phyloP scores from a whole-genome alignment of 805 yeast genomes.

The Monosporozyma aerobia region DNA sequence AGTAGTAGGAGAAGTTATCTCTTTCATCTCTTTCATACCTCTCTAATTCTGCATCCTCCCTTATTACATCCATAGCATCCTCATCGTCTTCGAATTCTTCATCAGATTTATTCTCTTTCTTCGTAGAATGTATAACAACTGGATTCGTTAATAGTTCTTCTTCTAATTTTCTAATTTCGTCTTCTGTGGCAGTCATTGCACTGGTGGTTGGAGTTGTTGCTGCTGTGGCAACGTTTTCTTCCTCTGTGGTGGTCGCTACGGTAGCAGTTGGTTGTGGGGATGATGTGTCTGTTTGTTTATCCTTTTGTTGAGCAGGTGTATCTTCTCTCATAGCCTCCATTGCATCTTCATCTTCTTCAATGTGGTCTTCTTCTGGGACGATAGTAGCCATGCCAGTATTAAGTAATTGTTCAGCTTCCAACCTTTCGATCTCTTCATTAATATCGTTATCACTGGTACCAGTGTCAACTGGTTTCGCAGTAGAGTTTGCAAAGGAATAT shows the following conservation, averaged over 20 bases:
- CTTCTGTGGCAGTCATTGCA: background rate
- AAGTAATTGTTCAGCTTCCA: background rate
- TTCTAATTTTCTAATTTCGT: background rate
- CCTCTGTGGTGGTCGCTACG: background rate
- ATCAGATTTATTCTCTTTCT: background rate
- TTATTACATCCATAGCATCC: background rate
- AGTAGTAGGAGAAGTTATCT: no score
- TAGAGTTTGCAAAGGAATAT: background rate
- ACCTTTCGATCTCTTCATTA: background rate
- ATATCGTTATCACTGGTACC: background rate
- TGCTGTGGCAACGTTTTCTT: background rate
- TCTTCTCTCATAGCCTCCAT: background rate
- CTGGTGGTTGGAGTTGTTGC: background rate
- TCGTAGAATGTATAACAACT: background rate
- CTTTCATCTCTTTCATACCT: no score
- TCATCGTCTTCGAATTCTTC: constrained; percentile 1
- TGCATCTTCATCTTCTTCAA: background rate
- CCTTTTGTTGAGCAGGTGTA: background rate
- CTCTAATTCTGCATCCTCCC: background rate
- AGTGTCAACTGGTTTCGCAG: background rate
- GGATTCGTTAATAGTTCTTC: background rate
- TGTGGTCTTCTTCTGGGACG: background rate
- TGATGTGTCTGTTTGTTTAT: background rate
- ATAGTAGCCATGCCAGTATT: background rate
- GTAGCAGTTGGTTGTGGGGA: background rate